These are phyloP conservation scores for Spencermartinsiella ligniputridi DNA, from an alignment of 1,139 yeast species.

Conservation along the genomic window DNA sequence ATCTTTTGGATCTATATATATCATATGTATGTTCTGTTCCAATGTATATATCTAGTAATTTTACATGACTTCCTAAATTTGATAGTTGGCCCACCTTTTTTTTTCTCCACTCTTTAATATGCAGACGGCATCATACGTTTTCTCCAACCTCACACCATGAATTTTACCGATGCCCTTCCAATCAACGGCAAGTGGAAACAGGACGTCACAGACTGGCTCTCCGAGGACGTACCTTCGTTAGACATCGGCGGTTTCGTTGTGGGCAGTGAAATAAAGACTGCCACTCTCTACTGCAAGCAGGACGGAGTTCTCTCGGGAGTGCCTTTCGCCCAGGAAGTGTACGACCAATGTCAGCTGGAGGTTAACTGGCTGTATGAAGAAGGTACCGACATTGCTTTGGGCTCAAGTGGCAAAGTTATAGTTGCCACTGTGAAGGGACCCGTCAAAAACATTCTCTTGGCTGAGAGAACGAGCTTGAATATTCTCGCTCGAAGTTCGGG, in stretches of 20 bases:
- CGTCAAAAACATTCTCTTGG: slow-evolving; percentile 69
- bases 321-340: slow-evolving; percentile 87
- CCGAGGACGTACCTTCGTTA: slow-evolving; percentile 89
- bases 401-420: slow-evolving; percentile 44
- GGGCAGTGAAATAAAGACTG: slow-evolving; percentile 68
- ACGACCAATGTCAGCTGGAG: slow-evolving; percentile 62
- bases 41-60: neutral
- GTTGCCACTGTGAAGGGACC: slow-evolving; percentile 80
- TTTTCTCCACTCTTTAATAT: no score
- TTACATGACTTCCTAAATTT: neutral
- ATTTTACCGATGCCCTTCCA: slow-evolving; percentile 58
- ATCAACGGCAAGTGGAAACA: slow-evolving; percentile 73
- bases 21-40: neutral
- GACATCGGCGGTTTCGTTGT: slow-evolving; percentile 95
- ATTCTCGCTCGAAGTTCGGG: slow-evolving; percentile 82
- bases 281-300: slow-evolving; percentile 77
- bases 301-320: slow-evolving; percentile 80
- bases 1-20: slow-evolving; percentile 1
- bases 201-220: slow-evolving; percentile 67
- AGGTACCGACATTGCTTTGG: slow-evolving; percentile 57
- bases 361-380: slow-evolving; percentile 73
- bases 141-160: neutral
- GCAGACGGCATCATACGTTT: no score
- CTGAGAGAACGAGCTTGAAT: slow-evolving; percentile 85
- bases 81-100: no score